Base-by-base conservation (phyloP, 2,329 filamentous ascomycete genomes). In the Penicillium sclerotigenum region DNA sequence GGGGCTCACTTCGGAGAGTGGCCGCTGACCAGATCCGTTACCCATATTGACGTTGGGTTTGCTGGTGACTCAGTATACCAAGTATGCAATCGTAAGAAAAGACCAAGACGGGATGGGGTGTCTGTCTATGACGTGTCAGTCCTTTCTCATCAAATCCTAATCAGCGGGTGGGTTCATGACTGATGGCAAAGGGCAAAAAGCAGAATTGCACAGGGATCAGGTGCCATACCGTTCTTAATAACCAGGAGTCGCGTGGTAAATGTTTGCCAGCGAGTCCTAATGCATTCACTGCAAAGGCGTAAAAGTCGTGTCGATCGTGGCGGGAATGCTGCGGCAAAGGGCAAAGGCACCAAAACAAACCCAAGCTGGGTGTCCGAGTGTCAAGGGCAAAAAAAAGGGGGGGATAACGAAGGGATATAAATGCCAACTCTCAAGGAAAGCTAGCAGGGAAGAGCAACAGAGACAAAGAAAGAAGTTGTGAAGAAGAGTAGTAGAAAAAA, bases 1-100 rank as follows among this genome's bases (percentile, higher is more conserved):
- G 50, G 89, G 89, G 65, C 89, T 90, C 70, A 99, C 86, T 79
- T 99, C 94, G 59, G 91, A 89, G 62, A 99, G 83, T 56, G 94
- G 89, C 67, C 89, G 86, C 70, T 87, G 83, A 82, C 73, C 74
- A 56, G 73, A 77, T 68, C 82, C 80, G 71, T 78, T 81, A 53
- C 78, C 71, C 79, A 84, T 83, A 74, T 87, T 92, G 68, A 79
- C 75, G 42, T 88, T 84, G 58, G 87, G 86, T 52, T 81, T 53
- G 29, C 14, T 24, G 20, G 24, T 40, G 43, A 33, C 8, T 26
- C 38, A 20, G 40, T 36, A 50, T 40, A 51, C 36, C 31, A 53
- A 51, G 33, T 20, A 38, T 13, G 14, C n/a, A 46, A 37, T 52
- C 46, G 37, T 50, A 37, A 52, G 26, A 43, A 16, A 41, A 49